Evolutionary conservation across 2,329 filamentous ascomycete genomes (phyloP), one percentile per base, ranked within the genome.

Genomic region (Talaromyces sp.): DNA sequence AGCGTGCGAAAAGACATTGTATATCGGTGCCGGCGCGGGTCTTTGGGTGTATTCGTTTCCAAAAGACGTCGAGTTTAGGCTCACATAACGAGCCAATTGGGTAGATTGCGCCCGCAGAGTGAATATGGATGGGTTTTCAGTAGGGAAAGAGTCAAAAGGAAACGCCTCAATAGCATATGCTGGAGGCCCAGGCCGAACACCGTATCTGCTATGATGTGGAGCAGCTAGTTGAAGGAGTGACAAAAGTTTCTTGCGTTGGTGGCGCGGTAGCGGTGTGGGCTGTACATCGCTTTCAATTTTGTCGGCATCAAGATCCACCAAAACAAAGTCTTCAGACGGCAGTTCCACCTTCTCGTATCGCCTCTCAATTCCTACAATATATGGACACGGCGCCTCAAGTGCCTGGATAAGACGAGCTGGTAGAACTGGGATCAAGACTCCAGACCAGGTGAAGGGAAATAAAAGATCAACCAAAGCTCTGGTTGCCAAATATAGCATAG

Each of bases 321-420:
- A 80, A 17, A 97, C 92, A 71, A 93, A 97, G 69, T 97, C 94
- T 66, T 97, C 94, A 6, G 96, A 91, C 0, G 94, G 94, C 41
- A 97, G 82, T 56, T 76, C 74, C 28, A 75, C 67, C 58, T 76
- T 75, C 56, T 76, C 73, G 70, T 97, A 97, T 58, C 92, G 85
- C 64, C 92, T 84, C 75, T 99, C 94, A 59, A 99, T 90, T 51
- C 94, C 94, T 43, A 97, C 91, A 64, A 99, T 96, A 67, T 97
- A 99, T 0, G 94, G 94, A 66, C 94, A 97, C 2, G 93, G 93
- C 1, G 93, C 93, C 66, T 97, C 94, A 17, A 99, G 81, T 2
- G 91, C 93, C 55, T 94, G 92, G 9, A 99, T 81, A 21, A 99
- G 79, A 36, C 93, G 85, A 8, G 91, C 89, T 5, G 93, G 93